These are phyloP conservation scores for Tolypocladium cylindrosporum DNA, from an alignment of 2,329 filamentous ascomycete genomes.

Conservation along the genomic window DNA sequence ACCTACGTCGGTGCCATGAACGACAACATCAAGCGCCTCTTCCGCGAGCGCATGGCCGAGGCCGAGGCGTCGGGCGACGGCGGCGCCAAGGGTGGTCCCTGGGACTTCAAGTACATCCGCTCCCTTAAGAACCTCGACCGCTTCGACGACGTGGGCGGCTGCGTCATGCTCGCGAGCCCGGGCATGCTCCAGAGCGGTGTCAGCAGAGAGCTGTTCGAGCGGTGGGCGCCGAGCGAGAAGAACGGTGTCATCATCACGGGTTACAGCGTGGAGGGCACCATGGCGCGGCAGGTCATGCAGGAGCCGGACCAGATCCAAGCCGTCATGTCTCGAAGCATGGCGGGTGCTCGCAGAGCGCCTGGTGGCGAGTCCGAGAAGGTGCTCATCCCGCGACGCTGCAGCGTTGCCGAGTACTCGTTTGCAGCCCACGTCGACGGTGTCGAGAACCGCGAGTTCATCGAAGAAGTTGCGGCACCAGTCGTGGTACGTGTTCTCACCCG, in stretches of 20 bases:
- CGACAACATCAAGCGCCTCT: constrained; percentile 95
- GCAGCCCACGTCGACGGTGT: constrained; percentile 93
- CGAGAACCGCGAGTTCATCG: constrained; percentile 94
- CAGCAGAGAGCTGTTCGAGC: constrained; percentile 81
- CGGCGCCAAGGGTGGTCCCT: constrained; percentile 71
- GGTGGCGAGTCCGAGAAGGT: constrained; percentile 71
- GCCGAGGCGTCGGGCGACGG: constrained; percentile 71
- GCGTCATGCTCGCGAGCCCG: constrained; percentile 93
- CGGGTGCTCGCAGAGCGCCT: constrained; percentile 49
- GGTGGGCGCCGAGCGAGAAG: constrained; percentile 92
- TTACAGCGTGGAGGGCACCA: constrained; percentile 96
- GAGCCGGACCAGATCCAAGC: constrained; percentile 93
- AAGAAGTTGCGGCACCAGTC: constrained; percentile 83
- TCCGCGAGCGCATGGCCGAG: constrained; percentile 84
- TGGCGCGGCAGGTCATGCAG: constrained; percentile 92
- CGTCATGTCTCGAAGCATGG: constrained; percentile 70
- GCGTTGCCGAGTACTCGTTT: constrained; percentile 88
- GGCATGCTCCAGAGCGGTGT: constrained; percentile 98
- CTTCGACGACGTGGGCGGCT: constrained; percentile 91
- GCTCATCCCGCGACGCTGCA: constrained; percentile 87
- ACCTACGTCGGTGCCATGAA: constrained; percentile 99
- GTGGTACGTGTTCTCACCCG: constrained; percentile 54
- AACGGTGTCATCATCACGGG: constrained; percentile 99
- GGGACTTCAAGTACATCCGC: constrained; percentile 93
- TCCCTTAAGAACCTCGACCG: constrained; percentile 87